Conservation (phyloP, 2,329 filamentous ascomycete species). For the Thermomyces lanuginosus region DNA sequence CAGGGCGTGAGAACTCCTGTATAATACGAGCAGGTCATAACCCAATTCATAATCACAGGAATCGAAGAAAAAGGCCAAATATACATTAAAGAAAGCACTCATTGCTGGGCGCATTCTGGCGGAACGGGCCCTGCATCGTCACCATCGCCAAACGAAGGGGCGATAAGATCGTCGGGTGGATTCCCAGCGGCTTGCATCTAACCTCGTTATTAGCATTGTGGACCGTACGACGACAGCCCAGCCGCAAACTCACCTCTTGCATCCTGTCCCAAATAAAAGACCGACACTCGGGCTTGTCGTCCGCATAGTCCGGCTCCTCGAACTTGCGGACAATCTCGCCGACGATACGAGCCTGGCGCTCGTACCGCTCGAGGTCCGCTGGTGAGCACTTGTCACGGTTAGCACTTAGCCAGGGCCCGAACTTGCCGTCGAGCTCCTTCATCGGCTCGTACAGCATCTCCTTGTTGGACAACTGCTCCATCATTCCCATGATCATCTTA, state of each 20-base stretch:
- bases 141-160: constrained; percentile 44
- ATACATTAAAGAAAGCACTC: constrained; percentile 7
- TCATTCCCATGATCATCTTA: constrained; percentile 92
- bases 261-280: constrained; percentile 94
- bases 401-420: constrained; percentile 71
- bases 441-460: constrained; percentile 97
- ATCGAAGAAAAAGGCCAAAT: constrained; percentile 5
- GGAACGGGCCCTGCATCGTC: constrained; percentile 36
- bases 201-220: constrained; percentile 7
- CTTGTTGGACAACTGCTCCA: constrained; percentile 97
- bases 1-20: not conserved
- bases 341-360: constrained; percentile 64
- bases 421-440: constrained; percentile 91
- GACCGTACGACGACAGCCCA: not conserved
- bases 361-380: constrained; percentile 64
- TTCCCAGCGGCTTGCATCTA: constrained; percentile 96
- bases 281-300: constrained; percentile 63
- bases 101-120: constrained; percentile 47
- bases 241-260: constrained; percentile 58
- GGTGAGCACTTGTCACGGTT: constrained; percentile 45
- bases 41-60: constrained; percentile 2
- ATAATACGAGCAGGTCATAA: constrained; percentile 1
- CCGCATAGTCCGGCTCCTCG: constrained; percentile 63
- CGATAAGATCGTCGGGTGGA: constrained; percentile 72
- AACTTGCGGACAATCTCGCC: constrained; percentile 79